Base-by-base conservation (phyloP, 2,329 filamentous ascomycete genomes). In the Pochonia chlamydosporia region DNA sequence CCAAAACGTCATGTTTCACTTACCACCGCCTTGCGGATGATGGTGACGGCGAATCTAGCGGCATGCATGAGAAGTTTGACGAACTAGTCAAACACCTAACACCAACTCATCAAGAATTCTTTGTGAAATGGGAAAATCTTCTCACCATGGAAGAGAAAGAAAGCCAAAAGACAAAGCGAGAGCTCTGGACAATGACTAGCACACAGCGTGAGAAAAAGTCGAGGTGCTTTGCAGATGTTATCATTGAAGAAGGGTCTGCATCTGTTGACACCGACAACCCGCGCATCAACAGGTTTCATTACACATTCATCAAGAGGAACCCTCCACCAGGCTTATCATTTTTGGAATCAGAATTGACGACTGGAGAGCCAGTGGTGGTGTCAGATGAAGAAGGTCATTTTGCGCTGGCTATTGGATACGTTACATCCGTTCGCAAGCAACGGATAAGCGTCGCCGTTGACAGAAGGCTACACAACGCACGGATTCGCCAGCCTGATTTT, bases 111-210 rank as follows among this genome's bases (percentile, higher is more conserved):
- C 81, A 82, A 54, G 79, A 83, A 0, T 99, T 97, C 64, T 96
- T 99, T 66, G 76, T 87, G 52, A 96, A 93, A 62, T 99, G 93
- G 93, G 93, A 99, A 64, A 79, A 85, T 43, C 74, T 99, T 13
- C 73, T 99, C 31, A 97, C 92, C 0, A 93, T 93, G 62, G 93
- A 99, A 70, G 93, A 99, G 64, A 89, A 85, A 57, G 90, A 95
- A 58, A 82, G 87, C 60, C 85, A 93, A 62, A 95, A 87, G 59
- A 85, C 90, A 53, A 83, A 90, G 52, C 78, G 90, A 54, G 93
- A 99, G 63, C 72, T 99, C 3, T 99, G 93, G 93, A 96, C 91
- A 1, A 95, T 99, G 87, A 71, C 91, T 20, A 96, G 93, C 62
- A 75, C 73, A 1, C 89, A 97, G 63, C 84, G 93, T 40, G 90